These are phyloP conservation scores for Cryptococcus sp. DNA, from an alignment of 1,284 basidiomycete genomes.

Conservation along the genomic window DNA sequence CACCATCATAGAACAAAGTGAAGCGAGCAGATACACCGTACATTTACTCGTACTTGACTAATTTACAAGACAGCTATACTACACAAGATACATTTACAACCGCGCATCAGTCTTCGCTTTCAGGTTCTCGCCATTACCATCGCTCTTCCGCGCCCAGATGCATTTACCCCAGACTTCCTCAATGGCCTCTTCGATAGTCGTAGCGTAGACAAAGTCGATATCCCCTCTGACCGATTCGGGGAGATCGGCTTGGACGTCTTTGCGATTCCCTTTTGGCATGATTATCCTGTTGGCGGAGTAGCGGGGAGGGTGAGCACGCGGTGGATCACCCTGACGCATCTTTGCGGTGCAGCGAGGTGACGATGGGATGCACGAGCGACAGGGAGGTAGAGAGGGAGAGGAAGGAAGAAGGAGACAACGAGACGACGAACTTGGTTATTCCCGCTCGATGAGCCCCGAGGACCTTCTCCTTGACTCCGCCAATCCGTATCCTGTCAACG, in stretches of 20 bases:
- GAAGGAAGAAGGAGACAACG: too few relatives aligned
- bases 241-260: slow-evolving; percentile 89
- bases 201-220: slow-evolving; percentile 70
- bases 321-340: neutral
- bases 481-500: slow-evolving; percentile 58
- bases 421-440: slow-evolving; percentile 65
- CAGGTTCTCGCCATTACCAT: neutral
- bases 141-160: slow-evolving; percentile 17
- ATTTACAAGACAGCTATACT: too few relatives aligned
- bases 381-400: neutral
- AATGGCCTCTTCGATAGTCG: slow-evolving; percentile 36
- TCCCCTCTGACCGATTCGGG: slow-evolving; percentile 85
- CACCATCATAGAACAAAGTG: too few relatives aligned
- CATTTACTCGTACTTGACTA: too few relatives aligned
- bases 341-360: neutral
- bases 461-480: slow-evolving; percentile 91
- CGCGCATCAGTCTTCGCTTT: slow-evolving; percentile 25
- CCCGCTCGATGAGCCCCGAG: slow-evolving; percentile 88
- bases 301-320: neutral
- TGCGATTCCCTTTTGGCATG: slow-evolving; percentile 77
- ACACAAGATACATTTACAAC: slow-evolving; percentile 13
- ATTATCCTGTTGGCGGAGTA: slow-evolving; percentile 55
- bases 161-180: slow-evolving; percentile 43
- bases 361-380: neutral
- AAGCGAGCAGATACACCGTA: too few relatives aligned